These are phyloP conservation scores for Styphnolobium japonicum DNA, from an alignment of 306 rosid species.

Conservation along the genomic window DNA sequence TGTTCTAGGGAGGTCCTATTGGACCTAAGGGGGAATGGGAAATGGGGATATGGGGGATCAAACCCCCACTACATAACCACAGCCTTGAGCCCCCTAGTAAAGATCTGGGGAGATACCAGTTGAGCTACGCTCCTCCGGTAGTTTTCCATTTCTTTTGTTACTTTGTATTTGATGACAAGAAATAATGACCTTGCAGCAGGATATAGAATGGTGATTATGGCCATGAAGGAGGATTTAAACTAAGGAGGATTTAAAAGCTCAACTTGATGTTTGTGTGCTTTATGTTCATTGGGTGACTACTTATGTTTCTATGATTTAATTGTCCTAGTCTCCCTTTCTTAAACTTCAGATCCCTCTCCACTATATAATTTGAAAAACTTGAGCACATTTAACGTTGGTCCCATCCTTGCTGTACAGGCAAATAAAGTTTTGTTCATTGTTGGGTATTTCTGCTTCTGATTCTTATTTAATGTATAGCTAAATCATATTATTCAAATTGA, in stretches of 20 bases:
- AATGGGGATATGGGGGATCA: too few relatives aligned
- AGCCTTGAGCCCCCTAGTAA: too few relatives aligned
- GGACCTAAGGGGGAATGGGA: too few relatives aligned
- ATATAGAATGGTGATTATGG: not conserved
- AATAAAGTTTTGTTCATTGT: not conserved
- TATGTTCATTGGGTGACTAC: not conserved
- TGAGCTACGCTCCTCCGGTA: too few relatives aligned
- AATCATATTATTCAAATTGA: not conserved
- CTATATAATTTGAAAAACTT: not conserved
- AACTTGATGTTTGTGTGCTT: not conserved
- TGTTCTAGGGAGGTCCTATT: too few relatives aligned
- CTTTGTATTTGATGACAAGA: slow-evolving; percentile 5
- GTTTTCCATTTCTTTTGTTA: slow-evolving; percentile 3
- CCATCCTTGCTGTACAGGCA: not conserved
- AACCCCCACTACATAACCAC: too few relatives aligned
- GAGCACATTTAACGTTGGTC: not conserved
- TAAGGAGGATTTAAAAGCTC: not conserved
- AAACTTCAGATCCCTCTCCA: not conserved
- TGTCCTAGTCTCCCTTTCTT: not conserved
- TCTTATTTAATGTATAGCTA: not conserved
- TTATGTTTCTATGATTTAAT: not conserved
- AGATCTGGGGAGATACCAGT: too few relatives aligned
- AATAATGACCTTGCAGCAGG: not conserved
- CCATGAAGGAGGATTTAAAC: not conserved
- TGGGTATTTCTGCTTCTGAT: not conserved